Evolutionary conservation across 352 stramenopile genomes (phyloP), one percentile per base, ranked within the genome.

Genomic region (Globisporangium canariense): DNA sequence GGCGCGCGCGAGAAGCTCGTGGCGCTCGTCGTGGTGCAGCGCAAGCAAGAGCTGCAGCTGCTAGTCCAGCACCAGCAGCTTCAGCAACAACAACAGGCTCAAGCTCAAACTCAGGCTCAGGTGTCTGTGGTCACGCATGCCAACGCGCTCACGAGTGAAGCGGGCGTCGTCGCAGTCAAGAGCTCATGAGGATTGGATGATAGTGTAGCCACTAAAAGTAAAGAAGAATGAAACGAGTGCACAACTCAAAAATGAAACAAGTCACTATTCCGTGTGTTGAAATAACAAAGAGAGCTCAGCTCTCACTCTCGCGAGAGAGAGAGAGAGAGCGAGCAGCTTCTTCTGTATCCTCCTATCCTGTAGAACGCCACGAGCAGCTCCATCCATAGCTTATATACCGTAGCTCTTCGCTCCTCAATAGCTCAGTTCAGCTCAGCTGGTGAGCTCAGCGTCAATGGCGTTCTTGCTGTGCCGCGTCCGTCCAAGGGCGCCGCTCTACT

Each of bases 1-100:
- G 79, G 80, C 20, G 78, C 83, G 13, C 68, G 79, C 0, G 74
- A 88, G 22, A 91, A 91, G 61, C 77, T 93, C 6, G 64, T 77
- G 32, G 68, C 75, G 46, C 74, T 91, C 4, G 68, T 86, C 16
- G 47, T 74, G 20, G 68, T 76, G 9, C 77, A 81, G 46, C 64
- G 65, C 4, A 77, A 83, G 56, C 64, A 78, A 14, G 30, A 73
- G 43, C 61, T 67, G 11, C 34, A 57, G 7, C 13, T 52, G 18
- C n/a, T 58, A n/a, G 30, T 32, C 4, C 66, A 64, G 50, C 41
- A 47, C 13, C 59, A 58, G 20, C 59, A 62, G 43, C 62, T 58
- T 41, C 41, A 58, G 16, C 45, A 58, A 7, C 20, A 55, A 1
- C 51, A 60, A 2, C 60, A 60, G 41, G 9, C 36, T n/a, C 40